Evolutionary conservation across 441 rosid genomes (phyloP), one percentile per base, ranked within the genome.

Genomic region (Pelargonium myrrhifolium): DNA sequence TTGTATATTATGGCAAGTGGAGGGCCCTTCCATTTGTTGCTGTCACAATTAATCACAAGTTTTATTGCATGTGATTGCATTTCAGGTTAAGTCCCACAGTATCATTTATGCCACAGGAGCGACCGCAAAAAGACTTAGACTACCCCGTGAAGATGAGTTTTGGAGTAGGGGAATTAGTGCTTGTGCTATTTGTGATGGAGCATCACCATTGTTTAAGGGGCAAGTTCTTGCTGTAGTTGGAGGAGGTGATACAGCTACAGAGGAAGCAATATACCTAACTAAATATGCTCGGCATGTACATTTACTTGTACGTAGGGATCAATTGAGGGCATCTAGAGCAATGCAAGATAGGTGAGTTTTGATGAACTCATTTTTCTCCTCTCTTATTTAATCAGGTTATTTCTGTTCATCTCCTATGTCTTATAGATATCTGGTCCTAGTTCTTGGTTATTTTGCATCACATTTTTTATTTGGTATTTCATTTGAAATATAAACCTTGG

Each of bases 91-190:
- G 71, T 86, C 95, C 68, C 87, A 89, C 78, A 89, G 95, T 76
- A 5, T 93, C 28, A 81, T 93, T 68, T 89, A 59, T 74, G 99
- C 99, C 28, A 93, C 99, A 1, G 99, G 97, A 77, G 99, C 99
- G 78, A 87, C 96, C 42, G 96, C 99, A 47, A 84, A 77, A 79
- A 88, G 93, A 80, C 88, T 93, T 39, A 70, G 76, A 22, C 75
- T 93, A 71, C 99, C 99, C 56, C 91, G 89, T 51, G 99, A 91
- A 73, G 97, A 91, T 71, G 97, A 93, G 72, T 93, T 93, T 73
- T 93, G 99, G 99, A 93, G 99, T 82, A 86, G 92, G 72, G 99
- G 99, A 72, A 93, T 93, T 28, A 93, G 99, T 82, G 99, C 99
- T 63, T 93, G 97, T 82, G 99, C 99, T 39, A 93, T 91, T 71